Percentiles rank a stretch among this genome's conserved stretches.
Conservation (phyloP, 495 filamentous ascomycete species). For the Usnea hakonensis region DNA sequence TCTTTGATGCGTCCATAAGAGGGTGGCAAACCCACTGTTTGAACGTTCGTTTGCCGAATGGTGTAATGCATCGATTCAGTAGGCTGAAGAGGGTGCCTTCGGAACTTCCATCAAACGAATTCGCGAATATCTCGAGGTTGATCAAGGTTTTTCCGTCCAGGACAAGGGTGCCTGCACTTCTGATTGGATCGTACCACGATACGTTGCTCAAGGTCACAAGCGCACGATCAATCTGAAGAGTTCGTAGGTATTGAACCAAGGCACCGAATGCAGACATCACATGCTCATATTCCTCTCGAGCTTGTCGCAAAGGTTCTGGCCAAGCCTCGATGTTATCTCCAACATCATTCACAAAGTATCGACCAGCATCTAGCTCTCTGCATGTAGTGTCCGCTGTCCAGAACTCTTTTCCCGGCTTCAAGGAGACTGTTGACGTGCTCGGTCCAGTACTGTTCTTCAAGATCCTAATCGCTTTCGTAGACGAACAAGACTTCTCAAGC, state of each 20-base stretch:
- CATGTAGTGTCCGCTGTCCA: constrained; percentile 77
- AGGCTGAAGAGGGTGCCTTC: constrained; percentile 86
- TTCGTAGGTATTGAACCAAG: constrained; percentile 75
- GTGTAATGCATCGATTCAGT: constrained; percentile 89
- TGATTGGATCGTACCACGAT: constrained; percentile 85
- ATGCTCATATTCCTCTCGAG: constrained; percentile 64
- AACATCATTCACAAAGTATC: constrained; percentile 66
- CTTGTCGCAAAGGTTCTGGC: constrained; percentile 67
- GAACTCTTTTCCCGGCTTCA: constrained; percentile 85
- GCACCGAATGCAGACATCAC: constrained; percentile 91
- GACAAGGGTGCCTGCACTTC: constrained; percentile 84
- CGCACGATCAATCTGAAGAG: constrained; percentile 82
- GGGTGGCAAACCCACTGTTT: constrained; percentile 98
- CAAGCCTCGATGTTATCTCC: constrained; percentile 61
- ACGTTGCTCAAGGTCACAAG: constrained; percentile 89
- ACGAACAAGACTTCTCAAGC: constrained; percentile 80
- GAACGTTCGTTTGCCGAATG: constrained; percentile 95
- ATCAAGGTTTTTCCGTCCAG: constrained; percentile 94
- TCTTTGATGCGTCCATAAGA: constrained; percentile 71
- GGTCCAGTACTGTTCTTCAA: constrained; percentile 91
- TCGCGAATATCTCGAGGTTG: constrained; percentile 94
- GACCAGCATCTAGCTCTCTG: constrained; percentile 71
- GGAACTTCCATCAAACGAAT: constrained; percentile 77
- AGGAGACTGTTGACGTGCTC: constrained; percentile 90
- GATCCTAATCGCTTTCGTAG: constrained; percentile 80